Evolutionary conservation across 2,329 filamentous ascomycete genomes (phyloP).

Genomic region (Ilyonectria sp.): DNA sequence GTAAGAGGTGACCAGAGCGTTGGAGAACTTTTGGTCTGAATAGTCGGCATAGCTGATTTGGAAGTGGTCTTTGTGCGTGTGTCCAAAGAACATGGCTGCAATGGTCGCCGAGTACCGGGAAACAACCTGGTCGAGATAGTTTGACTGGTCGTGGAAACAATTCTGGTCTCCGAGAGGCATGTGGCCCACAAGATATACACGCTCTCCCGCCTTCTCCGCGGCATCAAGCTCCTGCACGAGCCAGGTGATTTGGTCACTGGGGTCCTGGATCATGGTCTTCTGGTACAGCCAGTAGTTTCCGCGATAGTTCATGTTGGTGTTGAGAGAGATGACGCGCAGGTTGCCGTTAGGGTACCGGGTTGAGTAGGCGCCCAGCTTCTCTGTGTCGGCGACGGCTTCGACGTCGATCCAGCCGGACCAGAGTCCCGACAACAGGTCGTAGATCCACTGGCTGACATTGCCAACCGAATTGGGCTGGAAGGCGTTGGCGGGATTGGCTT

Average conservation of each 20-base stretch:
- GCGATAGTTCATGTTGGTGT: slow-evolving; percentile 73
- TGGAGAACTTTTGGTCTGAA: slow-evolving; percentile 55
- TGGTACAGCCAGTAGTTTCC: slow-evolving; percentile 71
- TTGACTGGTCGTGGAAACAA: slow-evolving; percentile 66
- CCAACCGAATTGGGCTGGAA: slow-evolving; percentile 60
- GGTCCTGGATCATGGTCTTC: slow-evolving; percentile 65
- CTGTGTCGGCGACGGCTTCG: slow-evolving; percentile 49
- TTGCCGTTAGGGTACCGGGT: slow-evolving; percentile 60
- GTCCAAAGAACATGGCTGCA: slow-evolving; percentile 70
- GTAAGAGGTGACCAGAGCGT: slow-evolving; percentile 67
- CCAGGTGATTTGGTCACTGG: slow-evolving; percentile 67
- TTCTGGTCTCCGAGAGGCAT: slow-evolving; percentile 67
- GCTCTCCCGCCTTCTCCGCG: slow-evolving; percentile 66
- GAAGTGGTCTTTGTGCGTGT: slow-evolving; percentile 72
- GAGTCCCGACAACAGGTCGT: slow-evolving; percentile 61
- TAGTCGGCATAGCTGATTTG: slow-evolving; percentile 69
- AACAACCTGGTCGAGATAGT: slow-evolving; percentile 68
- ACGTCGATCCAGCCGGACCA: slow-evolving; percentile 65
- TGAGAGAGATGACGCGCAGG: slow-evolving; percentile 71
- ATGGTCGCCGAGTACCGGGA: slow-evolving; percentile 69
- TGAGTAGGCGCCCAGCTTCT: slow-evolving; percentile 65
- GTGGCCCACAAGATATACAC: slow-evolving; percentile 72
- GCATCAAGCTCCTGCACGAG: slow-evolving; percentile 67
- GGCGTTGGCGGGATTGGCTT: slow-evolving; percentile 67
- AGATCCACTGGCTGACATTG: slow-evolving; percentile 66